Conservation (phyloP, 1,284 basidiomycete species). For the Rhodotorula sp. region DNA sequence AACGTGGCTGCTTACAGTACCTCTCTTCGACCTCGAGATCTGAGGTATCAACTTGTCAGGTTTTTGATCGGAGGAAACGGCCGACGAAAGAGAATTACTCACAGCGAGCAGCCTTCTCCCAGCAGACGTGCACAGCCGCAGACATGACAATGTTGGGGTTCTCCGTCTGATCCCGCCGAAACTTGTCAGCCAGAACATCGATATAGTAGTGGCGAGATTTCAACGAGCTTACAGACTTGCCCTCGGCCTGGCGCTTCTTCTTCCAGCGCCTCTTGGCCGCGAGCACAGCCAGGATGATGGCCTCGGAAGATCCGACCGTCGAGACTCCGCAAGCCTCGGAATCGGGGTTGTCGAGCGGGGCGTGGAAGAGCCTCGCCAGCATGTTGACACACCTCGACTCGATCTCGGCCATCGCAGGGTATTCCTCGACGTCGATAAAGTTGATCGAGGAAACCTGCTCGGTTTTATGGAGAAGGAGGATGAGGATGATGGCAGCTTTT, state of each 20-base stretch:
- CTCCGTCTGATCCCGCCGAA: slow-evolving; percentile 14
- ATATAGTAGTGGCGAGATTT: not conserved
- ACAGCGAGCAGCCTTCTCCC: slow-evolving; percentile 45
- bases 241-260: slow-evolving; percentile 45
- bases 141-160: slow-evolving; percentile 50
- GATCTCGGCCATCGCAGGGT: slow-evolving; percentile 51
- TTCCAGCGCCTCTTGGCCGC: slow-evolving; percentile 48
- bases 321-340: slow-evolving; percentile 45
- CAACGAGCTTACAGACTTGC: slow-evolving; percentile 37
- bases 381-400: slow-evolving; percentile 56
- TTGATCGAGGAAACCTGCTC: slow-evolving; percentile 35
- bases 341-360: slow-evolving; percentile 44
- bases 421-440: slow-evolving; percentile 48
- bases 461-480: slow-evolving; percentile 29
- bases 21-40: slow-evolving; percentile 47
- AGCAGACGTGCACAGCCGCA: slow-evolving; percentile 48
- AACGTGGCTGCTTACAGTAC: slow-evolving; percentile 7
- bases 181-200: too few species aligned
- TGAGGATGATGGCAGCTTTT: not conserved
- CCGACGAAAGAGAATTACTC: not conserved
- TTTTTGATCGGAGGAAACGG: too few species aligned
- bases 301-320: slow-evolving; percentile 48
- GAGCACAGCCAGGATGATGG: slow-evolving; percentile 48
- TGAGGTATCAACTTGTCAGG: not conserved
- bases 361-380: slow-evolving; percentile 48